A percentile compares a stretch with the other conserved stretches of the same genome.
Evolutionary conservation across 352 stramenopile species (phyloP).

Genomic region (Globisporangium apiculatum): DNA sequence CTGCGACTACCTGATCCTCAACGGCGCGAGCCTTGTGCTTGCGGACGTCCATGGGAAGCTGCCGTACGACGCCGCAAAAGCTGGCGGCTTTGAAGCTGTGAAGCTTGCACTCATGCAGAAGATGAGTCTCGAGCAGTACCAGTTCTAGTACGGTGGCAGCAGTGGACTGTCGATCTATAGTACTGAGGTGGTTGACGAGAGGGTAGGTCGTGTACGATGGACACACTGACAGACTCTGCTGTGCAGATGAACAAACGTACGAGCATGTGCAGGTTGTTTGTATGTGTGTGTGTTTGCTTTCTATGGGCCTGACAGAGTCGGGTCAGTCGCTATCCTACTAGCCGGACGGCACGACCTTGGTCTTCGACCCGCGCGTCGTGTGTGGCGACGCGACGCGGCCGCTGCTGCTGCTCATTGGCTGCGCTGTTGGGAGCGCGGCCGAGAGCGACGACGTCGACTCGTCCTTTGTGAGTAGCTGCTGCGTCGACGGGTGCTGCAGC

Average conservation of each 20-base stretch:
- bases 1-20: slow-evolving; percentile 78
- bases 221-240: too few relatives aligned
- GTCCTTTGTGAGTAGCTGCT: slow-evolving; percentile 14
- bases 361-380: slow-evolving; percentile 15
- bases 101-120: slow-evolving; percentile 65
- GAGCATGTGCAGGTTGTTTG: not conserved
- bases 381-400: slow-evolving; percentile 13
- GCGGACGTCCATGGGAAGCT: slow-evolving; percentile 39
- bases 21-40: slow-evolving; percentile 61
- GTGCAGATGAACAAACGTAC: not conserved
- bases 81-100: slow-evolving; percentile 47
- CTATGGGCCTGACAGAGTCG: not conserved
- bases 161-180: too few relatives aligned
- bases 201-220: too few relatives aligned
- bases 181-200: too few relatives aligned
- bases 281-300: slow-evolving; percentile 10
- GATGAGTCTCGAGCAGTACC: slow-evolving; percentile 61
- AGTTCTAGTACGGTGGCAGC: slow-evolving; percentile 23
- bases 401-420: slow-evolving; percentile 1
- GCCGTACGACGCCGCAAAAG: slow-evolving; percentile 56
- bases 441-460: slow-evolving; percentile 15
- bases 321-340: slow-evolving; percentile 1
- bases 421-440: slow-evolving; percentile 7
- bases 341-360: slow-evolving; percentile 36
- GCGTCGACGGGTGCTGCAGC: slow-evolving; percentile 2